Percentiles rank a stretch among this genome's conserved stretches.
These are phyloP conservation scores for Podospora tetraspora DNA, from an alignment of 495 filamentous ascomycete genomes.

Conservation along the genomic window DNA sequence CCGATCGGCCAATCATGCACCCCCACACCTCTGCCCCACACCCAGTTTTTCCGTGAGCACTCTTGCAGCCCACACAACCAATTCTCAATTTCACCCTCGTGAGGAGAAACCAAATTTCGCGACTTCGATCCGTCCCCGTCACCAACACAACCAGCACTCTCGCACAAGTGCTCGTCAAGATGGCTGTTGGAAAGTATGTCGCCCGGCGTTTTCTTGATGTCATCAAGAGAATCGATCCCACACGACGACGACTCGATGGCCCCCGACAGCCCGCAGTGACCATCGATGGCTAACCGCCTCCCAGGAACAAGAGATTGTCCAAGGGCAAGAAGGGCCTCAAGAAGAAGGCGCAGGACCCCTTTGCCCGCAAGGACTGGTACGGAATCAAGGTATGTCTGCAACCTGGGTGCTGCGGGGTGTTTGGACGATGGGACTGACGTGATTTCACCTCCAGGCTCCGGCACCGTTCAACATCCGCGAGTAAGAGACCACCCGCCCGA, in stretches of 20 bases:
- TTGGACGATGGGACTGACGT: constrained; percentile 17
- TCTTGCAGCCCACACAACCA: constrained; percentile 32
- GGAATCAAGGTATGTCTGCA: constrained; percentile 73
- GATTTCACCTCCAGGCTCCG: constrained; percentile 59
- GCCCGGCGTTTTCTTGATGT: constrained; percentile 11
- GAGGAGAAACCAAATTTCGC: constrained; percentile 33
- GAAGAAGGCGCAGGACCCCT: constrained; percentile 97
- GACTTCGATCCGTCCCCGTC: constrained; percentile 32
- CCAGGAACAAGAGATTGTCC: constrained; percentile 99
- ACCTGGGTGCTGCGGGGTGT: background rate
- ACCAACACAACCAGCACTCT: constrained; percentile 34
- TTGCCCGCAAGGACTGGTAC: constrained; percentile 98
- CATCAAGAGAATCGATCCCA: background rate
- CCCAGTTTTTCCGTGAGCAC: constrained; percentile 29
- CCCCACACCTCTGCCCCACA: constrained; percentile 21
- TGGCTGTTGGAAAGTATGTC: constrained; percentile 90
- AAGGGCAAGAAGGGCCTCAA: constrained; percentile 99
- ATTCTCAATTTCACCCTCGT: constrained; percentile 32
- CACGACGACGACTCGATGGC: background rate
- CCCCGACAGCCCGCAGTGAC: background rate
- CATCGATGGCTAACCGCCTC: constrained; percentile 38
- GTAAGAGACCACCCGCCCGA: constrained; percentile 54
- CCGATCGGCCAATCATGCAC: constrained; percentile 25
- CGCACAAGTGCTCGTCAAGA: constrained; percentile 56
- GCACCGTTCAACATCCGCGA: constrained; percentile 93